Evolutionary conservation across 208 protist genomes (phyloP).

Genomic region (Trypanosoma congolense): DNA sequence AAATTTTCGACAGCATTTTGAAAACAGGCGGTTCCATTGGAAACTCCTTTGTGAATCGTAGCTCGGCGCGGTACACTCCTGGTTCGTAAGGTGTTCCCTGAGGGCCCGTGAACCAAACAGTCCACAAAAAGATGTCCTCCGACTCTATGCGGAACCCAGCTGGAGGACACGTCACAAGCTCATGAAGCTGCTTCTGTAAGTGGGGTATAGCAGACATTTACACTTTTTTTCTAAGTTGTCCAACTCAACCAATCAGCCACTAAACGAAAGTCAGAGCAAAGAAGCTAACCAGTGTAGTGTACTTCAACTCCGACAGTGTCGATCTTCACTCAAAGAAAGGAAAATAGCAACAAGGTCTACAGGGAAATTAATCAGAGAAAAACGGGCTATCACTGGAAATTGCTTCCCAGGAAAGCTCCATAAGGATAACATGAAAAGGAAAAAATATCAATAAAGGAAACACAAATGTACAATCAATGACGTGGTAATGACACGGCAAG

Average conservation of each 20-base stretch:
- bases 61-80: slow-evolving; percentile 87
- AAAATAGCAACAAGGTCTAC: too few species aligned
- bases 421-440: slow-evolving; percentile 9
- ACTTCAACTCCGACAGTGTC: too few species aligned
- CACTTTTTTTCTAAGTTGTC: background rate
- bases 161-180: slow-evolving; percentile 84
- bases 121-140: slow-evolving; percentile 91
- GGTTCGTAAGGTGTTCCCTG: slow-evolving; percentile 82
- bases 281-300: too few species aligned
- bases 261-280: background rate
- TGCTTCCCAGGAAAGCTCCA: background rate
- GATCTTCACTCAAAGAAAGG: too few species aligned
- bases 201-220: slow-evolving; percentile 77
- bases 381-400: too few species aligned
- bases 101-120: slow-evolving; percentile 85
- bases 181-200: slow-evolving; percentile 88
- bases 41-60: slow-evolving; percentile 95
- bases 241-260: background rate
- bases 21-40: slow-evolving; percentile 95
- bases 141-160: slow-evolving; percentile 90
- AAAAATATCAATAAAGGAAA: slow-evolving; percentile 1
- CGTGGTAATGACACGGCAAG: too few species aligned
- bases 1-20: slow-evolving; percentile 93
- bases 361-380: too few species aligned
- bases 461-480: background rate